Evolutionary conservation across 1,139 yeast species (phyloP), one percentile per base, ranked within the genome.

Genomic region (Hansenula sp.): DNA sequence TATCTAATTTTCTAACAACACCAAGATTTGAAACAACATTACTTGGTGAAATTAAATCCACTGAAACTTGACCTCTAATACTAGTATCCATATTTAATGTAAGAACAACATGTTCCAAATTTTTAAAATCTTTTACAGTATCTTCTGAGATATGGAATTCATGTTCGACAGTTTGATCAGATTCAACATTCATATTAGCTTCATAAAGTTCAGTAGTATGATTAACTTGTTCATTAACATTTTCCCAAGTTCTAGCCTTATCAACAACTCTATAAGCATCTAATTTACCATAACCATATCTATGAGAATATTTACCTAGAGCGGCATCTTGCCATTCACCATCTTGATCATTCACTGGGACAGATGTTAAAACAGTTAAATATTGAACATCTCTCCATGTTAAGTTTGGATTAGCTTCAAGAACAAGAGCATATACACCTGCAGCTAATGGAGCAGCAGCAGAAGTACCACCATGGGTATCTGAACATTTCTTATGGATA

Each of bases 371-470:
- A 14, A 90, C 81, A 3, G 87, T 76, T 14, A 94, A 71, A 55
- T 89, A 86, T 64, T 94, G 99, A 44, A 90, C 71, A 59, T 94
- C 99, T 59, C 98, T 77, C 99, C 99, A 94, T 0, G 97, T 86
- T 45, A 94, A 72, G 6, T 81, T 72, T 1, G 97, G 96, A 48
- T 95, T 84, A 2, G 80, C 88, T 52, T 83, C 79, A 38, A 92
- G 68, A 2, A 86, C 87, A 41, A 94, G 69, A 0, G 97, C 77
- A 59, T 85, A 88, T 1, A 94, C 75, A 18, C 98, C 98, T 0
- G 97, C 97, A 0, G 97, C 98, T 42, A 94, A 71, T 0, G 99
- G 99, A 0, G 98, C 98, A 16, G 98, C 97, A 1, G 98, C 98
- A 16, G 97, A 90, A 0, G 99, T 94, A 19, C 99, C 99, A 9